These are phyloP conservation scores for Albugo laibachii DNA, from an alignment of 352 stramenopile species.

Conservation along the genomic window DNA sequence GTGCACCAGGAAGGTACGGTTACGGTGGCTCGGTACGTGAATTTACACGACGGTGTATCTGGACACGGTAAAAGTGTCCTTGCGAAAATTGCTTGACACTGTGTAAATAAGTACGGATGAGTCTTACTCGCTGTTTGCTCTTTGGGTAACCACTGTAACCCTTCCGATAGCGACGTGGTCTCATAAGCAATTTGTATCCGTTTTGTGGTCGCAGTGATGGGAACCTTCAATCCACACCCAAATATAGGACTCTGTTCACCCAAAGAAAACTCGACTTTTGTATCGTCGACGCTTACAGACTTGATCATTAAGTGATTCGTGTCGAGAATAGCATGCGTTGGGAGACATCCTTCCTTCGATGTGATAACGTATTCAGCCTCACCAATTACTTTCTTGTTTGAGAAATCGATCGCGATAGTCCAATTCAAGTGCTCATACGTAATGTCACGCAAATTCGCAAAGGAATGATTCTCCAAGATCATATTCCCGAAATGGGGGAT, in stretches of 20 bases:
- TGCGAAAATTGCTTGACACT: slow-evolving; percentile 90
- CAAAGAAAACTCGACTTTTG: slow-evolving; percentile 15
- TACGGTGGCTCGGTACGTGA: slow-evolving; percentile 86
- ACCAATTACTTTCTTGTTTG: slow-evolving; percentile 32
- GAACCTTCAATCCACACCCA: slow-evolving; percentile 34
- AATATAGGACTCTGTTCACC: slow-evolving; percentile 22
- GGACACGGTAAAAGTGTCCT: slow-evolving; percentile 90
- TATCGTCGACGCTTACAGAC: slow-evolving; percentile 24
- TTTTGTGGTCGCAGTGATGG: slow-evolving; percentile 17
- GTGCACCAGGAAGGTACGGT: slow-evolving; percentile 85
- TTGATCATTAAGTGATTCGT: slow-evolving; percentile 65
- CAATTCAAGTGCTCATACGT: slow-evolving; percentile 77
- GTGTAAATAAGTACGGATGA: slow-evolving; percentile 89
- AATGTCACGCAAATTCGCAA: slow-evolving; percentile 70
- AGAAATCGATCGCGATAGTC: slow-evolving; percentile 76
- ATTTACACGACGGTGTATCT: slow-evolving; percentile 85
- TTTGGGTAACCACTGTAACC: slow-evolving; percentile 83
- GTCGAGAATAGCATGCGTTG: slow-evolving; percentile 50
- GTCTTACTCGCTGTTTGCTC: slow-evolving; percentile 87
- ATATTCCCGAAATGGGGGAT: not conserved
- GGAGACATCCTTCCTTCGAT: slow-evolving; percentile 4
- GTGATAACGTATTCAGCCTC: slow-evolving; percentile 74
- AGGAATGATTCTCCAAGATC: slow-evolving; percentile 39
- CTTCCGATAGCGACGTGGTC: slow-evolving; percentile 43
- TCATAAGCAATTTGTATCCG: slow-evolving; percentile 64